Conservation (phyloP, 2,329 filamentous ascomycete species). For the Epichloe sylvatica region DNA sequence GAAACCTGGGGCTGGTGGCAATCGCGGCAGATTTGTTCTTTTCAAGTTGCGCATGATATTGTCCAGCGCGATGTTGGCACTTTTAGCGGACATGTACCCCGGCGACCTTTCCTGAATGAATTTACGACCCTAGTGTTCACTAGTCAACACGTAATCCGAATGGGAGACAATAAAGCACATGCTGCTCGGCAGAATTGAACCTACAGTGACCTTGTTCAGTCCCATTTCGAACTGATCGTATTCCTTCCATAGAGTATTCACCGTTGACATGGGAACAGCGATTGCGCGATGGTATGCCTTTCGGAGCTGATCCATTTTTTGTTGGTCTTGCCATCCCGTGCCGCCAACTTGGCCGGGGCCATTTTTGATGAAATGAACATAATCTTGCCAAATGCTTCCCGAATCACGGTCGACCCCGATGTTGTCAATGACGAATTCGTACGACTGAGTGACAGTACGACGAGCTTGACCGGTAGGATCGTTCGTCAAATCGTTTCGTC, state of each 20-base stretch:
- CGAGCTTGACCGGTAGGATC: constrained; percentile 67
- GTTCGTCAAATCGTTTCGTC: constrained; percentile 69
- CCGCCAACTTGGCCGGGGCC: constrained; percentile 78
- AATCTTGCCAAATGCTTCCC: constrained; percentile 83
- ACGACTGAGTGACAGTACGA: constrained; percentile 67
- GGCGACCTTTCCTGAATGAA: constrained; percentile 87
- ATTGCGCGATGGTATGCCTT: constrained; percentile 89
- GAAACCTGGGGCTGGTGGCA: constrained; percentile 75
- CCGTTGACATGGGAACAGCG: constrained; percentile 67
- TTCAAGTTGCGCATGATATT: constrained; percentile 68
- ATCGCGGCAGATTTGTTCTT: constrained; percentile 61
- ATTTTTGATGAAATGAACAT: constrained; percentile 82
- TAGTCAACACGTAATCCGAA: not conserved
- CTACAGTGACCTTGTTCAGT: constrained; percentile 79
- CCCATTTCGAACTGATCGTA: constrained; percentile 95
- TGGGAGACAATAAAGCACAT: not conserved
- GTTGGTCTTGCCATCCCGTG: constrained; percentile 85
- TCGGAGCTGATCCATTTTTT: constrained; percentile 89
- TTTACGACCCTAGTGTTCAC: constrained; percentile 62
- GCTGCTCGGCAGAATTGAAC: constrained; percentile 14
- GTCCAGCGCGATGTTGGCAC: constrained; percentile 77
- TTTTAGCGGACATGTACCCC: constrained; percentile 90
- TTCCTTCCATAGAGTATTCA: constrained; percentile 86
- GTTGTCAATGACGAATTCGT: constrained; percentile 81
- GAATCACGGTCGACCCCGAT: constrained; percentile 87